phyloP scores from a whole-genome alignment of 768 basidiomycete genomes.

The Podaxis sp. region DNA sequence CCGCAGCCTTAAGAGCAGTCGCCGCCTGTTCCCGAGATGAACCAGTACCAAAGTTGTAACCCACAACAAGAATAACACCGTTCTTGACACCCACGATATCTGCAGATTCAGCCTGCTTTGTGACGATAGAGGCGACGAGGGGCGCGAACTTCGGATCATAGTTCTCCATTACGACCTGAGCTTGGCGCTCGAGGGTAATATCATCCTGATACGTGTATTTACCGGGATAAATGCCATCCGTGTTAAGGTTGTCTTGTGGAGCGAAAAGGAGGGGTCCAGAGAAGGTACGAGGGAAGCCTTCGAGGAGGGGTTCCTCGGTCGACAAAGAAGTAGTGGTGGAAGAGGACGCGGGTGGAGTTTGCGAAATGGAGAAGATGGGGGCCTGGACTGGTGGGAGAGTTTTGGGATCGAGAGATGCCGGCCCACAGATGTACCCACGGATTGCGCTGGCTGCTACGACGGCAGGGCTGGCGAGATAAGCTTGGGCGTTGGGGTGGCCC shows the following conservation, averaged over 20 bases:
- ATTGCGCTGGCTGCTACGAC: constrained; percentile 96
- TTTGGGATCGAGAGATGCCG: constrained; percentile 60
- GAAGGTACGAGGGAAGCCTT: constrained; percentile 83
- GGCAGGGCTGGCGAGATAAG: constrained; percentile 94
- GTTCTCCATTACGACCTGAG: constrained; percentile 98
- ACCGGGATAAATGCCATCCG: constrained; percentile 97
- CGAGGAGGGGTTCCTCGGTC: constrained; percentile 60
- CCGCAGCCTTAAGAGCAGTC: constrained; percentile 93
- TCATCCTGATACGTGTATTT: constrained; percentile 99
- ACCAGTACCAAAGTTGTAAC: constrained; percentile 98
- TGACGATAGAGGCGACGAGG: constrained; percentile 56
- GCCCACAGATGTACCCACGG: constrained; percentile 87
- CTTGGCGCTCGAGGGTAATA: constrained; percentile 92
- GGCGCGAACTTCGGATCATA: constrained; percentile 88
- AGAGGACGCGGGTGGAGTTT: constrained; percentile 26
- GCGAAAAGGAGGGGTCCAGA: constrained; percentile 85
- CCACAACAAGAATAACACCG: constrained; percentile 83
- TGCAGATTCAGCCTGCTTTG: constrained; percentile 22
- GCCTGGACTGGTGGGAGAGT: constrained; percentile 48
- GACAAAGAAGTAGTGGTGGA: constrained; percentile 28
- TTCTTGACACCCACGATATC: constrained; percentile 34
- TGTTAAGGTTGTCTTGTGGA: constrained; percentile 97
- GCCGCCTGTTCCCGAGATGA: constrained; percentile 98
- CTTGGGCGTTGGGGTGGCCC: constrained; percentile 93
- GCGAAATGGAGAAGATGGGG: constrained; percentile 58